Conservation (phyloP, 1,284 basidiomycete species). For the Rhodotorula mucilaginosa region DNA sequence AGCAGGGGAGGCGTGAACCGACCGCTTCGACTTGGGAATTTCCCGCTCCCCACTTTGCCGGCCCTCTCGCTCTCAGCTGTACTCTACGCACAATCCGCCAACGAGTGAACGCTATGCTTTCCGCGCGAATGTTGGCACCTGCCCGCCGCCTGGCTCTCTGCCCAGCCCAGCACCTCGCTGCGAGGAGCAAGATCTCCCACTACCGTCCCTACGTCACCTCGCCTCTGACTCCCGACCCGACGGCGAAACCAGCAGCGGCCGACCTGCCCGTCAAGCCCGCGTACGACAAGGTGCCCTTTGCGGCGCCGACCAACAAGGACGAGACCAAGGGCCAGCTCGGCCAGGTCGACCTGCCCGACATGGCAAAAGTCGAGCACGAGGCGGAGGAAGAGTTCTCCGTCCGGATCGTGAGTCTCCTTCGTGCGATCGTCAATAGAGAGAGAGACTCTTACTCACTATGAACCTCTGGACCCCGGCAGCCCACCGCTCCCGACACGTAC, state of each 20-base stretch:
- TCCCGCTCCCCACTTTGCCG: too few relatives aligned
- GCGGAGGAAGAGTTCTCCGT: neutral
- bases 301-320: neutral
- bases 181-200: neutral
- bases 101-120: too few relatives aligned
- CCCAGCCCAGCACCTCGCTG: too few relatives aligned
- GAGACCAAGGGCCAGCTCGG: neutral
- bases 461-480: neutral
- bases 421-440: neutral
- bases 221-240: neutral
- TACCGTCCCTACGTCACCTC: neutral
- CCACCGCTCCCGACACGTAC: constrained; percentile 13
- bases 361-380: neutral
- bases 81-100: too few relatives aligned
- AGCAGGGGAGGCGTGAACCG: too few relatives aligned
- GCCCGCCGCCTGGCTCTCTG: neutral
- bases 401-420: neutral
- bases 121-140: neutral
- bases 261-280: neutral
- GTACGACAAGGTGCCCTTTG: neutral
- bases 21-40: too few relatives aligned
- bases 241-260: neutral
- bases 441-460: too few relatives aligned
- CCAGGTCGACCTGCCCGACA: constrained; percentile 10
- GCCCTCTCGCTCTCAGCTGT: too few relatives aligned